phyloP scores from a whole-genome alignment of 352 stramenopile species.

The Thalassiosira hispida region DNA sequence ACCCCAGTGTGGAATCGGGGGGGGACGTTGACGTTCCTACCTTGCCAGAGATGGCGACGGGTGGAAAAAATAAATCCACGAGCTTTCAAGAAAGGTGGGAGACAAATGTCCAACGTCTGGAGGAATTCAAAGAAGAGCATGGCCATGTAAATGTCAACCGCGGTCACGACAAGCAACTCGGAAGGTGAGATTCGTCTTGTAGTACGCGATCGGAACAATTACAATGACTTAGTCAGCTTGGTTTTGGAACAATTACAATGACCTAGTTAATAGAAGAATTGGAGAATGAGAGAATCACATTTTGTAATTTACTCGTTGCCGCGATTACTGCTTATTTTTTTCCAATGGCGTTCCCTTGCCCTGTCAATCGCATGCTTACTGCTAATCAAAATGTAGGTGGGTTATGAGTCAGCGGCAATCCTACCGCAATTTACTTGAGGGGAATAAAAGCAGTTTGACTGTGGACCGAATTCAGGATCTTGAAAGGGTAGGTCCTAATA shows the following conservation, averaged over 20 bases:
- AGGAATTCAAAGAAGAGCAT: background rate
- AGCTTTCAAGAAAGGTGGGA: background rate
- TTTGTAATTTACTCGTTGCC: too few relatives aligned
- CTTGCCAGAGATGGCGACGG: background rate
- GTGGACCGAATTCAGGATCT: constrained; percentile 19
- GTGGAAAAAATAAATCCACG: background rate
- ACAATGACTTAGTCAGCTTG: too few relatives aligned
- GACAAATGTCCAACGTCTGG: background rate
- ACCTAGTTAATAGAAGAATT: too few relatives aligned
- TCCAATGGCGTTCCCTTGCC: too few relatives aligned
- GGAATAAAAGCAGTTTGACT: constrained; percentile 23
- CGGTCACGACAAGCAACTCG: background rate
- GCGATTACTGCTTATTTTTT: too few relatives aligned
- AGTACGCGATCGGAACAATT: too few relatives aligned
- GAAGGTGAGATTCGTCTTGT: too few relatives aligned
- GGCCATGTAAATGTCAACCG: background rate
- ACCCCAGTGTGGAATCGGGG: background rate
- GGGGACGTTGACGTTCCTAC: background rate
- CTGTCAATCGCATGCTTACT: too few relatives aligned
- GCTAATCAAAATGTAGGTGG: constrained; percentile 6
- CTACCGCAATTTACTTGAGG: constrained; percentile 28
- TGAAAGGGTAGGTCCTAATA: constrained; percentile 4
- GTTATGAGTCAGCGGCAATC: constrained; percentile 22
- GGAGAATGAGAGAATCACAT: too few relatives aligned
- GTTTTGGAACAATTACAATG: too few relatives aligned